Conservation (phyloP, 2,329 filamentous ascomycete species). For the Botrytis squamosa region DNA sequence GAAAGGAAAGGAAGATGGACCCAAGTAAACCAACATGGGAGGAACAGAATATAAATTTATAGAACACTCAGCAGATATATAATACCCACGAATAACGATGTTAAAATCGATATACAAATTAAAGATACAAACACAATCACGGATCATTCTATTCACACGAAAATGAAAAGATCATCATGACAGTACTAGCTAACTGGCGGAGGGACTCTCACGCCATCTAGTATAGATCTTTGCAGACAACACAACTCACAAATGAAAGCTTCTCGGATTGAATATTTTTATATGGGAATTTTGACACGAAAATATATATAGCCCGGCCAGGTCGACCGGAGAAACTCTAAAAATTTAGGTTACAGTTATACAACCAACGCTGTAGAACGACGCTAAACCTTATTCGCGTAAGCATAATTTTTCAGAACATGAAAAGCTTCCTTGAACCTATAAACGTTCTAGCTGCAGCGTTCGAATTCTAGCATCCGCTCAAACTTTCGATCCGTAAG, state of each 20-base stretch:
- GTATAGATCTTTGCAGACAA: neutral
- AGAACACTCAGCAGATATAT: neutral
- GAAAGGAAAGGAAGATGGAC: neutral
- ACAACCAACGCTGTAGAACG: neutral
- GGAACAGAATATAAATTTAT: neutral
- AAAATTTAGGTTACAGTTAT: neutral
- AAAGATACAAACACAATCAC: neutral
- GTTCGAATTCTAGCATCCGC: neutral
- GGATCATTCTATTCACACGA: neutral
- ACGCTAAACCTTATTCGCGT: slow-evolving; percentile 12
- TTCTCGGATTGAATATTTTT: neutral
- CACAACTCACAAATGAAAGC: neutral
- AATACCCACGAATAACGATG: neutral
- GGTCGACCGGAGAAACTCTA: neutral
- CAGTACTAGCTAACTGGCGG: neutral
- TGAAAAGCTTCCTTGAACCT: neutral
- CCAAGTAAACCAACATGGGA: neutral
- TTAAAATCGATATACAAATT: neutral
- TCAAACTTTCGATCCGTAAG: neutral
- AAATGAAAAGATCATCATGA: neutral
- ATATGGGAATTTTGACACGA: neutral
- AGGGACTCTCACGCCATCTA: neutral
- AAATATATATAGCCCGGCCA: neutral
- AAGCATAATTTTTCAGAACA: slow-evolving; percentile 5
- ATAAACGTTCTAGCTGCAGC: neutral